These are phyloP conservation scores for Xylariaceae sp. DNA, from an alignment of 2,329 filamentous ascomycete genomes.

Conservation along the genomic window DNA sequence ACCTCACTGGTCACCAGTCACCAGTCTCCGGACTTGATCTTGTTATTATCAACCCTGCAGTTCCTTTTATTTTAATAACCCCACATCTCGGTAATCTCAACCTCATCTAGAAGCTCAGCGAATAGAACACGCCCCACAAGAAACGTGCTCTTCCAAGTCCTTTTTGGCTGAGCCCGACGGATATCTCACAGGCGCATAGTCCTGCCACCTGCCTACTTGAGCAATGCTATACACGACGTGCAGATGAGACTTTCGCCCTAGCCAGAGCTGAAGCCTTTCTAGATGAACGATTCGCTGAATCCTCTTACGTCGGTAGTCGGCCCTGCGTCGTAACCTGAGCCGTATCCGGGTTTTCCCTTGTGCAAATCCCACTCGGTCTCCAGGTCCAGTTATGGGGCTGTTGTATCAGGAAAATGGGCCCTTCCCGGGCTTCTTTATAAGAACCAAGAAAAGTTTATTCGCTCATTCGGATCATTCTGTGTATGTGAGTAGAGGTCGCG, in stretches of 20 bases:
- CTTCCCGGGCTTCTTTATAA: neutral
- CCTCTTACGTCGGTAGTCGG: neutral
- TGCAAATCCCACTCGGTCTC: too few species aligned
- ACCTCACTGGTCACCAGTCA: too few species aligned
- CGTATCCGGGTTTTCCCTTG: too few species aligned
- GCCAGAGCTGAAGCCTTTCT: neutral
- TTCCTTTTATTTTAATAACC: too few species aligned
- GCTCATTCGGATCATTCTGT: too few species aligned
- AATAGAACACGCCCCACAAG: neutral
- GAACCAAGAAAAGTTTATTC: neutral
- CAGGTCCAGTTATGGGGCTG: too few species aligned
- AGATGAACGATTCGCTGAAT: neutral
- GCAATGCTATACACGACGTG: neutral
- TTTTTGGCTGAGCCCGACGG: neutral
- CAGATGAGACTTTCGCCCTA: neutral
- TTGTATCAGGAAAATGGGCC: too few species aligned
- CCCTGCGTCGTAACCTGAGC: neutral
- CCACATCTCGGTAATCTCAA: neutral
- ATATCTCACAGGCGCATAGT: neutral
- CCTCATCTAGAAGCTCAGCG: neutral
- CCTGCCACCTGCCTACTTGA: neutral
- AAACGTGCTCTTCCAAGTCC: neutral
- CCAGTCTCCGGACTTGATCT: too few species aligned
- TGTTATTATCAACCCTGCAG: too few species aligned
- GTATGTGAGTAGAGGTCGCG: too few species aligned